phyloP scores from a whole-genome alignment of 768 basidiomycete genomes.

The Lentinula raphanica region DNA sequence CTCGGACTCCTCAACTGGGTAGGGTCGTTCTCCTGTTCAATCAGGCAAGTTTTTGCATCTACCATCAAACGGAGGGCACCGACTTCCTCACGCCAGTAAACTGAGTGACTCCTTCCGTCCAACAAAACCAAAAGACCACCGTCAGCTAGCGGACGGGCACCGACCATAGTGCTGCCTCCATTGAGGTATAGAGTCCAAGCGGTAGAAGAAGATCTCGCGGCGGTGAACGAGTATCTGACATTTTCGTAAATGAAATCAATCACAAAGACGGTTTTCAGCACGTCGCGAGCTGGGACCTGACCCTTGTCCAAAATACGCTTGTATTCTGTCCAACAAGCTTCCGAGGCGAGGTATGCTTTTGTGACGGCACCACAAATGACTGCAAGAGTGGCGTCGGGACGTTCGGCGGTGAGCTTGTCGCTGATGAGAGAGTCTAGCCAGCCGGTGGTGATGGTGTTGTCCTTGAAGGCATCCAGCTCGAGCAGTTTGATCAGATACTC shows the following conservation, averaged over 20 bases:
- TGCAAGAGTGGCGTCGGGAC: constrained; percentile 88
- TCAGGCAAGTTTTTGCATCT: constrained; percentile 95
- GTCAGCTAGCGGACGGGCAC: constrained; percentile 88
- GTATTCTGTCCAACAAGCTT: constrained; percentile 89
- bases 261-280: constrained; percentile 93
- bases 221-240: constrained; percentile 91
- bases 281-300: constrained; percentile 91
- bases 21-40: constrained; percentile 99
- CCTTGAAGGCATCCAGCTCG: constrained; percentile 92
- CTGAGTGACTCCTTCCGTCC: constrained; percentile 92
- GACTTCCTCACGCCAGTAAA: constrained; percentile 98
- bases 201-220: constrained; percentile 81
- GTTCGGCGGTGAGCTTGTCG: constrained; percentile 94
- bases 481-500: constrained; percentile 98
- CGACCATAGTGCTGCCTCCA: constrained; percentile 88
- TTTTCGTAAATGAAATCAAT: constrained; percentile 98
- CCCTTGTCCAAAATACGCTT: constrained; percentile 95
- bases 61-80: constrained; percentile 89
- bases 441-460: constrained; percentile 96
- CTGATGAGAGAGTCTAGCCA: constrained; percentile 98
- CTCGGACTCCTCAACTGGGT: constrained; percentile 94
- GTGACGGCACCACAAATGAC: constrained; percentile 95
- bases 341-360: constrained; percentile 87
- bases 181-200: constrained; percentile 96
- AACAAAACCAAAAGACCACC: constrained; percentile 90